Conservation (phyloP, 139 green algal genomes). For the Chlamydomonas schloesseri region DNA sequence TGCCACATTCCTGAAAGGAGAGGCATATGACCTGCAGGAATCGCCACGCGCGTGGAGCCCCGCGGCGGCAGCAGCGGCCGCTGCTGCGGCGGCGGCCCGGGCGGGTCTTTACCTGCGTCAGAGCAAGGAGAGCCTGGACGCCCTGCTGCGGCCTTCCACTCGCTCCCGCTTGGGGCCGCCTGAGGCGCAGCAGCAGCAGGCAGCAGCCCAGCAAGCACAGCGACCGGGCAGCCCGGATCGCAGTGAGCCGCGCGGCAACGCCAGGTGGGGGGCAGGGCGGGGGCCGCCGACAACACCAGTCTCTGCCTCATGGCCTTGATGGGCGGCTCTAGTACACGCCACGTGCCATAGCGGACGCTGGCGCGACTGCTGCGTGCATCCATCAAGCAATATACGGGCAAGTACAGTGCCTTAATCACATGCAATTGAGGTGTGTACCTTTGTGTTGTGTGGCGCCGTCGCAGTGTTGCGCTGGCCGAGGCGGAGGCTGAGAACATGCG, state of each 20-base stretch:
- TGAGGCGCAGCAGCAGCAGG: neutral
- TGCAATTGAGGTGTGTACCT: too few relatives aligned
- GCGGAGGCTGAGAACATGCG: conserved; percentile 66
- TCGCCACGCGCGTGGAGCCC: conserved; percentile 19
- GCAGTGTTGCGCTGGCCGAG: conserved; percentile 42
- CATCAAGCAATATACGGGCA: too few relatives aligned
- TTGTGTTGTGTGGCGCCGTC: too few relatives aligned
- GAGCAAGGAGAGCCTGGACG: conserved; percentile 49
- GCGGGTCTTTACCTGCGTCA: conserved; percentile 51
- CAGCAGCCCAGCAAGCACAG: too few relatives aligned
- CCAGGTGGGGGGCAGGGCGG: too few relatives aligned
- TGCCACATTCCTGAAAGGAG: too few relatives aligned
- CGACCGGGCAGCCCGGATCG: neutral
- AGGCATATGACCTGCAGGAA: neutral
- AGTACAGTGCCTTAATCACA: too few relatives aligned
- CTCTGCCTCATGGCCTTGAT: too few relatives aligned
- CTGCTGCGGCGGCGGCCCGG: conserved; percentile 49
- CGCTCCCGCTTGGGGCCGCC: conserved; percentile 7
- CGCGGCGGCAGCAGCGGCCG: conserved; percentile 40
- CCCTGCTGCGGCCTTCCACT: conserved; percentile 29
- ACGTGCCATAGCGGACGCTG: too few relatives aligned
- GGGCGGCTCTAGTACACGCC: too few relatives aligned
- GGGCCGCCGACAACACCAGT: too few relatives aligned
- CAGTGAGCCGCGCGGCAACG: neutral
- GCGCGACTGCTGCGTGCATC: too few relatives aligned